Conservation (phyloP, 345 rosid species). For the Dipteronia dyeriana region DNA sequence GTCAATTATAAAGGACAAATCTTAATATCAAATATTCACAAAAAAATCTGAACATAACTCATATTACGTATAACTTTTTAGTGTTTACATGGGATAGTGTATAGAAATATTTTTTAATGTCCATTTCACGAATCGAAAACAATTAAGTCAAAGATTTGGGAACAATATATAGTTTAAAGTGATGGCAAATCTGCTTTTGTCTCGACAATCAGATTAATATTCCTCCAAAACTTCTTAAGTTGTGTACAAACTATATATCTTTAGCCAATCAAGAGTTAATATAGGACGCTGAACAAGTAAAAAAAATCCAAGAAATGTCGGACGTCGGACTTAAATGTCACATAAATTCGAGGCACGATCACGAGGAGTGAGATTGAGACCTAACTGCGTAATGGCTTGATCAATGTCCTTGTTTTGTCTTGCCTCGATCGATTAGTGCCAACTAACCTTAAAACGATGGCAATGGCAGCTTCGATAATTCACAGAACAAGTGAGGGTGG, state of each 20-base stretch:
- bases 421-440: conserved; percentile 44
- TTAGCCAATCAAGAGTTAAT: neutral
- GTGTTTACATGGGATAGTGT: too few species aligned
- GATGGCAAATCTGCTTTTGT: neutral
- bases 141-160: neutral
- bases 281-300: neutral
- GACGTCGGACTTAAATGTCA: conserved; percentile 8
- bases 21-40: too few species aligned
- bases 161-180: neutral
- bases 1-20: too few species aligned
- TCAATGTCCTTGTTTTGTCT: conserved; percentile 41
- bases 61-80: too few species aligned
- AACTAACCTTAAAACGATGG: conserved; percentile 4
- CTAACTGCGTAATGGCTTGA: conserved; percentile 28
- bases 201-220: neutral
- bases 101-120: neutral
- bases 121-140: neutral
- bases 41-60: too few species aligned
- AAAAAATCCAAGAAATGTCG: neutral
- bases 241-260: neutral
- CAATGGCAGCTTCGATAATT: conserved; percentile 33
- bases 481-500: conserved; percentile 11
- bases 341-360: conserved; percentile 29
- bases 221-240: neutral
- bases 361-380: conserved; percentile 27